These are phyloP conservation scores for Ophiostoma sp. DNA, from an alignment of 2,329 filamentous ascomycete genomes.

Conservation along the genomic window DNA sequence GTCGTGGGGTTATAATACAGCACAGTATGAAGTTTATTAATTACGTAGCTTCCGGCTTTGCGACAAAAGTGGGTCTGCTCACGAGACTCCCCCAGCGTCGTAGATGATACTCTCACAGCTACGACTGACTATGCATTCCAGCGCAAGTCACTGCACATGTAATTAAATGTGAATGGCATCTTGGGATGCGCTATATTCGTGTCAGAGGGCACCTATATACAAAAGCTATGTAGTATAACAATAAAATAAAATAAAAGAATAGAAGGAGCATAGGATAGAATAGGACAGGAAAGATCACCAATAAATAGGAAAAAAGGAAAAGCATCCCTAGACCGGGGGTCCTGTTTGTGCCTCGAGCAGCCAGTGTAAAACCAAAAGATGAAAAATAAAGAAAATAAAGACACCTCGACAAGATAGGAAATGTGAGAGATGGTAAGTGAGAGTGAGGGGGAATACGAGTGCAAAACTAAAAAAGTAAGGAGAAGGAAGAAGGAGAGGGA, in stretches of 20 bases:
- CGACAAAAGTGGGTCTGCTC: no score
- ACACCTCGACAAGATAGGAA: neutral
- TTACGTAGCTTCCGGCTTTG: no score
- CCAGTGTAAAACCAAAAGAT: neutral
- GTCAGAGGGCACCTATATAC: slow-evolving; percentile 21
- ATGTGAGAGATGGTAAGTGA: neutral
- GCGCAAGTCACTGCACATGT: neutral
- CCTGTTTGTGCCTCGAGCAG: slow-evolving; percentile 10
- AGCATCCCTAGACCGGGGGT: slow-evolving; percentile 2
- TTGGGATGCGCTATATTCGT: slow-evolving; percentile 18
- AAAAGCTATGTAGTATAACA: slow-evolving; percentile 11
- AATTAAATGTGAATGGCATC: neutral
- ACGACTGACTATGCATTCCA: no score
- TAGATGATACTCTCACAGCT: no score
- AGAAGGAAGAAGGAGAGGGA: neutral
- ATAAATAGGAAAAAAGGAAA: neutral
- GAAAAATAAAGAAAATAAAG: neutral
- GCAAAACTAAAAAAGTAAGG: neutral
- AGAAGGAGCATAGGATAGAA: neutral
- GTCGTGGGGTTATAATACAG: no score
- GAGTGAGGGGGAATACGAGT: neutral
- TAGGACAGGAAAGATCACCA: slow-evolving; percentile 4
- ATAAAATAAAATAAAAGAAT: neutral
- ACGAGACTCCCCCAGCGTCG: no score
- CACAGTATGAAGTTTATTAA: no score